Conservation (phyloP, 108 stramenopile genomes). For the Nannochloropsis gaditana region DNA sequence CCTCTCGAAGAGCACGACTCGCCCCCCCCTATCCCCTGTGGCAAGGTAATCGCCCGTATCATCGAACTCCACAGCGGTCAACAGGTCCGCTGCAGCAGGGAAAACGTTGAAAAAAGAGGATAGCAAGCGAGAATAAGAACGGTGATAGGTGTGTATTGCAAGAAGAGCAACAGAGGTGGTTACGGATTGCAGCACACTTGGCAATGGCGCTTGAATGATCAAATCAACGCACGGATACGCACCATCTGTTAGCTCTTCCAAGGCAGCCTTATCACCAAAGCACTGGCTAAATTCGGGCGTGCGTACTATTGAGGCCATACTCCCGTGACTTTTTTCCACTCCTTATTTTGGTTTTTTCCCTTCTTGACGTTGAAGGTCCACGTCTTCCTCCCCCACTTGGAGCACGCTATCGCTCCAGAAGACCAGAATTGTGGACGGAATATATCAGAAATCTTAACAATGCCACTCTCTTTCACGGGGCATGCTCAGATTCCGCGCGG, state of each 20-base stretch:
- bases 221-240: too few relatives aligned
- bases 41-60: slow-evolving; percentile 44
- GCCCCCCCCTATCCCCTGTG: slow-evolving; percentile 55
- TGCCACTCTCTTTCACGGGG: too few relatives aligned
- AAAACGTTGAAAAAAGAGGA: background rate
- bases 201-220: too few relatives aligned
- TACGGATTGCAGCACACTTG: too few relatives aligned
- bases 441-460: too few relatives aligned
- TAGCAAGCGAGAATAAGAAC: background rate
- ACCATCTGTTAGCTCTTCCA: slow-evolving; percentile 27
- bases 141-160: background rate
- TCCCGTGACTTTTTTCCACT: too few relatives aligned
- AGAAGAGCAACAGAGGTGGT: background rate
- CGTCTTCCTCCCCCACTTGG: too few relatives aligned
- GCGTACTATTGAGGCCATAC: background rate
- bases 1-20: slow-evolving; percentile 43
- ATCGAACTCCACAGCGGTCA: slow-evolving; percentile 54
- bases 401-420: too few relatives aligned
- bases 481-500: too few relatives aligned
- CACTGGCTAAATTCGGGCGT: slow-evolving; percentile 37
- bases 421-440: too few relatives aligned
- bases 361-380: too few relatives aligned
- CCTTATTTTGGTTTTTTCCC: too few relatives aligned
- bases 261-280: slow-evolving; percentile 34
- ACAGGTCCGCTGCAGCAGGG: slow-evolving; percentile 40